Percentiles rank a stretch among this genome's conserved stretches.
phyloP scores from a whole-genome alignment of 306 rosid species.

The Corylus americana region DNA sequence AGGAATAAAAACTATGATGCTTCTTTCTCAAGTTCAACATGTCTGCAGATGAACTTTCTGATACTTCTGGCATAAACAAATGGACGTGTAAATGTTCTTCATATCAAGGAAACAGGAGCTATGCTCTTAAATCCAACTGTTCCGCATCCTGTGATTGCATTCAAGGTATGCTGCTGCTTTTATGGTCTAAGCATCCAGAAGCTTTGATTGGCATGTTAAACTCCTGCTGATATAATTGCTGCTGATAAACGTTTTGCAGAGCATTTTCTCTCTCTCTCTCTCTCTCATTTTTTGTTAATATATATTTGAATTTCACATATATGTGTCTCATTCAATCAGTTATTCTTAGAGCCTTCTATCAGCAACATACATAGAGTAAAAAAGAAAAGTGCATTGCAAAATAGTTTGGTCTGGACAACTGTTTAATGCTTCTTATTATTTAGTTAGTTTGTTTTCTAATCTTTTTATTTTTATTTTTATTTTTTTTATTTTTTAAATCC shows the following conservation, averaged over 20 bases:
- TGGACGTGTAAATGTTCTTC: slow-evolving; percentile 80
- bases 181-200: slow-evolving; percentile 30
- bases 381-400: neutral
- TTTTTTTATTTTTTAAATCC: too few relatives aligned
- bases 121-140: slow-evolving; percentile 62
- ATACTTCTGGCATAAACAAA: slow-evolving; percentile 45
- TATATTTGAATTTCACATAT: neutral
- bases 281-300: neutral
- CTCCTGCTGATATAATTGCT: slow-evolving; percentile 13
- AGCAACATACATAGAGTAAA: neutral
- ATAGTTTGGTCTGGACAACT: neutral
- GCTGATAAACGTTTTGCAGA: neutral
- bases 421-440: neutral
- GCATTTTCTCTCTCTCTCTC: neutral
- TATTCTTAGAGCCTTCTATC: neutral
- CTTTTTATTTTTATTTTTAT: too few relatives aligned
- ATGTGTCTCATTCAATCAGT: neutral
- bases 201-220: slow-evolving; percentile 1
- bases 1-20: slow-evolving; percentile 7
- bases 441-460: neutral
- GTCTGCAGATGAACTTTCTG: slow-evolving; percentile 53
- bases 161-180: slow-evolving; percentile 58
- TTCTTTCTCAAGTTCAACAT: slow-evolving; percentile 27
- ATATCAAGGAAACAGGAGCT: slow-evolving; percentile 47
- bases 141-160: slow-evolving; percentile 81